Base-by-base conservation (phyloP, 768 basidiomycete genomes). In the Sistotremastrum niveocremeum region DNA sequence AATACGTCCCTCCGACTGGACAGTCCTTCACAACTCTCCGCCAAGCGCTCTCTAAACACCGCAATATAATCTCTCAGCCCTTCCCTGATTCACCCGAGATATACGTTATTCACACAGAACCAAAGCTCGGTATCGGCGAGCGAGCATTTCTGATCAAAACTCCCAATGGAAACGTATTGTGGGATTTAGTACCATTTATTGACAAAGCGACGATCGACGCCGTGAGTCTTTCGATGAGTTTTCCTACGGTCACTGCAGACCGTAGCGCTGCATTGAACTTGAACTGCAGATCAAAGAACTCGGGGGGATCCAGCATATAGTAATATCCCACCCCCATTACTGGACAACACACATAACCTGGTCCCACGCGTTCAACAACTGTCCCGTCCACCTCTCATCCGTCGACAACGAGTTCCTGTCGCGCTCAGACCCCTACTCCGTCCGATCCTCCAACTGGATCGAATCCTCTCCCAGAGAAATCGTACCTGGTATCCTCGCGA, bases 241-340 rank as follows among this genome's bases (percentile, higher is more conserved):
- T 6, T 47, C 4, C 28, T 30, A n/a, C 8, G 10, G n/a, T 44
- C 43, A 10, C 9, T 31, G 9, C 8, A 20, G 20, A 20, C 20
- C 20, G 2, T 20, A 2, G 20, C n/a, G 20, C 20, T 20, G 20
- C 20, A 1, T 20, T 20, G 20, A 20, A 20, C 20, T 20, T 20
- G 20, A 20, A 20, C 7, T n/a, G 12, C 20, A 47, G 46, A 47
- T 50, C 39, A 29, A 49, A 1, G 47, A 31, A 30, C 34, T 50
- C 10, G 49, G 49, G n/a, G 49, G 49, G 2, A 42, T 50, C n/a
- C 11, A 37, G 4, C 39, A 38, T 11, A 50, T 50, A 32, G 40
- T 50, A n/a, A 50, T 50, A 11, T 50, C 49, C 7, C 49, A 50
- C 32, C 49, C 49, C 30, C 49, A 50, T 36, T 50, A 47, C 41